A percentile compares a stretch with the other conserved stretches of the same genome.
Conservation (phyloP, 116 monocot genomes). For the Papilionanthe hybrid region DNA sequence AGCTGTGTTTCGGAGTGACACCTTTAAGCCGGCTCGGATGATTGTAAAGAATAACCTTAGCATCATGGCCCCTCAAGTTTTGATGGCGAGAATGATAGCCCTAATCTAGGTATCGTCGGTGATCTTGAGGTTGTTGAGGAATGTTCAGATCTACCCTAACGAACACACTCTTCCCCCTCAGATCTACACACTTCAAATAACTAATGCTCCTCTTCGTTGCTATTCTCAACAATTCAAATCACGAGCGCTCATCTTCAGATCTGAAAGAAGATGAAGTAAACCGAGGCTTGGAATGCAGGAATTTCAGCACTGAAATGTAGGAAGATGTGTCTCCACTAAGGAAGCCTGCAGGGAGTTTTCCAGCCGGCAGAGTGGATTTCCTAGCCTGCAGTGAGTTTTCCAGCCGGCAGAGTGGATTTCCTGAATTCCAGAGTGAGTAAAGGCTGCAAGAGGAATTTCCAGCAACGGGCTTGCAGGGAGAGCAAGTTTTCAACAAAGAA, state of each 20-base stretch:
- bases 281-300: too few relatives aligned
- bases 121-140: constrained; percentile 72
- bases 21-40: constrained; percentile 95
- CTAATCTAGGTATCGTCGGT: constrained; percentile 88
- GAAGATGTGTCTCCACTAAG: too few relatives aligned
- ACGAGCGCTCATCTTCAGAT: not conserved
- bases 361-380: too few relatives aligned
- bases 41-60: constrained; percentile 71
- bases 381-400: too few relatives aligned
- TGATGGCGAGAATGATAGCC: constrained; percentile 87
- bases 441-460: too few relatives aligned
- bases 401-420: too few relatives aligned
- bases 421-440: too few relatives aligned
- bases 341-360: too few relatives aligned
- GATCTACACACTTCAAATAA: constrained; percentile 50
- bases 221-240: not conserved
- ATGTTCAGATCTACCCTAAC: constrained; percentile 90
- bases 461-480: too few relatives aligned
- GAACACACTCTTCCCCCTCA: constrained; percentile 92
- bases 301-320: too few relatives aligned
- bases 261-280: not conserved
- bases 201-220: constrained; percentile 85
- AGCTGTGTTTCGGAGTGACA: constrained; percentile 86
- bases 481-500: too few relatives aligned
- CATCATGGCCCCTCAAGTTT: constrained; percentile 64